Conservation (phyloP, 805 yeast species). For the Teunomyces panamensis region DNA sequence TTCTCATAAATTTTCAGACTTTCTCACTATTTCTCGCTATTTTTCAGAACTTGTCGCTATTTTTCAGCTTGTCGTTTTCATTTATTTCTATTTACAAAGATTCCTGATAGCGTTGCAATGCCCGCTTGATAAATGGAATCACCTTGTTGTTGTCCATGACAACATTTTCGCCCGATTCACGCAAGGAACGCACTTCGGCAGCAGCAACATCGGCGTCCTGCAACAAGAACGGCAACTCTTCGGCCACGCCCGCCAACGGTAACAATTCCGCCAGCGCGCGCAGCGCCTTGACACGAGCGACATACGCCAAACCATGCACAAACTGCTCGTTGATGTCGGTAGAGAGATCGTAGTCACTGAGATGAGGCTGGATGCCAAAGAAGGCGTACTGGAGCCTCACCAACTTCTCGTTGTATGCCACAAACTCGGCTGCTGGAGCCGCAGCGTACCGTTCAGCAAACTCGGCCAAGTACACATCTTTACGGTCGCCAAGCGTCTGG, state of each 20-base stretch:
- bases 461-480: constrained; percentile 49
- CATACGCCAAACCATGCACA: constrained; percentile 65
- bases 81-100: neutral
- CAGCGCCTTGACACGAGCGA: constrained; percentile 65
- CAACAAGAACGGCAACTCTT: constrained; percentile 41
- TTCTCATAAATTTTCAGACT: no score
- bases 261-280: constrained; percentile 27
- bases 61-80: neutral
- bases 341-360: constrained; percentile 51
- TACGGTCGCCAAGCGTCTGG: constrained; percentile 42
- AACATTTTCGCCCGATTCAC: constrained; percentile 34
- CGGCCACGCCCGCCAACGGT: constrained; percentile 40
- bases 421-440: constrained; percentile 50
- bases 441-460: constrained; percentile 58
- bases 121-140: constrained; percentile 35
- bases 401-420: constrained; percentile 57
- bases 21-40: no score
- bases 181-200: constrained; percentile 45
- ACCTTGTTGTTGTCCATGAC: constrained; percentile 38
- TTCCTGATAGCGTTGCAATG: constrained; percentile 18
- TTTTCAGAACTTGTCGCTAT: no score
- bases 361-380: constrained; percentile 77
- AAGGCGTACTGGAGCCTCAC: constrained; percentile 78
- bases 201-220: constrained; percentile 38
- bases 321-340: constrained; percentile 49